Evolutionary conservation across 2,329 filamentous ascomycete species (phyloP), one percentile per base, ranked within the genome.

Genomic region (Sporothrix globosa): DNA sequence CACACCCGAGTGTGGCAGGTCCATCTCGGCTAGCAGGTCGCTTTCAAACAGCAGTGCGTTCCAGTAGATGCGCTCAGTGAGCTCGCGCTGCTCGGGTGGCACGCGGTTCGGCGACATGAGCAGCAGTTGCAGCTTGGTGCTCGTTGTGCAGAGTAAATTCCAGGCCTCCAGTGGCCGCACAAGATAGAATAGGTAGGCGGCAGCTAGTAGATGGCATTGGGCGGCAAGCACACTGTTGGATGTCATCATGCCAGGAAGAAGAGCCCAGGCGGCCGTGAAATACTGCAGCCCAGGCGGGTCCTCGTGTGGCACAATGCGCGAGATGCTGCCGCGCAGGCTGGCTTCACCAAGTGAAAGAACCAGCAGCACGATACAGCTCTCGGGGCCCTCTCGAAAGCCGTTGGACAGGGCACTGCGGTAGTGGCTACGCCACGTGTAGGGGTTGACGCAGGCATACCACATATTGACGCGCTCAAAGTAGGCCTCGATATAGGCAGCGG

Each of bases 401-500:
- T 90, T 90, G 2, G 90, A 90, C 7, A 93, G 84, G 0, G 92
- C 92, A 4, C 86, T 90, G 39, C 89, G 87, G 77, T 94, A 94
- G 77, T 93, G 90, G 72, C 85, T 88, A 54, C 87, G 84, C 92
- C 92, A 96, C 1, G 89, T 91, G 78, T 92, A 92, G 0, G 92
- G 92, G 77, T 93, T 94, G 46, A 96, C 91, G 75, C 91, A 93
- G 11, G 92, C 92, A 76, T 95, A 95, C 90, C 92, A 95, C 3
- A 93, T 85, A 74, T 95, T 95, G 72, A 93, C 92, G 54, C 90
- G 85, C 71, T 91, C 89, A 76, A 95, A 96, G 78, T 92, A 95
- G 0, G 92, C 90, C 76, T 91, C 88, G 53, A 92, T 90, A 77
- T 93, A 94, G 4, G 88, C 85, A 61, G 88, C 86, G 1, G 90